Evolutionary conservation across 1,284 basidiomycete genomes (phyloP).

Genomic region (Austroboletus novae-zelandiae): DNA sequence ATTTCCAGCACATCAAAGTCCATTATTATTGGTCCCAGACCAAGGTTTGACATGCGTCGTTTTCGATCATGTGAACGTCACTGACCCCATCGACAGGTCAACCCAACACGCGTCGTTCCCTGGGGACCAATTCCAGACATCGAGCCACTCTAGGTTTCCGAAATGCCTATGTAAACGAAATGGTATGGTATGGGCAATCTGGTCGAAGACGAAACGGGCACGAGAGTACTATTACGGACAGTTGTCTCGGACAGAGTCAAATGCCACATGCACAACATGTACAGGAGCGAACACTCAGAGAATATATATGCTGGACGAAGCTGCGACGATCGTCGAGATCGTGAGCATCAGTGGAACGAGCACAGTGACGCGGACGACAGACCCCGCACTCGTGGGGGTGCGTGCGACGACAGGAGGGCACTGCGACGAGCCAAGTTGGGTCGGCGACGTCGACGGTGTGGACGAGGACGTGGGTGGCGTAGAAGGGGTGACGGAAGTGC

Average conservation of each 20-base stretch:
- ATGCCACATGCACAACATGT: not conserved
- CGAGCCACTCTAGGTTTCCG: constrained; percentile 48
- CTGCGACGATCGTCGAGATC: constrained; percentile 20
- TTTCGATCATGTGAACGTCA: not conserved
- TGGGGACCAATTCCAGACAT: constrained; percentile 72
- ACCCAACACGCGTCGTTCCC: constrained; percentile 73
- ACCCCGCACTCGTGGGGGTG: constrained; percentile 2
- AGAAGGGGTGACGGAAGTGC: not conserved
- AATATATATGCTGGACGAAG: constrained; percentile 19
- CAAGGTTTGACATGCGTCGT: constrained; percentile 34
- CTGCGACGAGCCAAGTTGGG: constrained; percentile 23
- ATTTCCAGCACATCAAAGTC: constrained; percentile 87
- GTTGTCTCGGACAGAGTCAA: constrained; percentile 3
- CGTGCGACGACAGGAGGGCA: constrained; percentile 16
- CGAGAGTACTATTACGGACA: constrained; percentile 7
- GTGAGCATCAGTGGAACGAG: constrained; percentile 14
- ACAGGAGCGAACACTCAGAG: constrained; percentile 11
- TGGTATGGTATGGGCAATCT: not conserved
- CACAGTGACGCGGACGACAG: not conserved
- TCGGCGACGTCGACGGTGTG: constrained; percentile 11
- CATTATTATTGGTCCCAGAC: constrained; percentile 81
- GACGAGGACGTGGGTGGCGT: not conserved
- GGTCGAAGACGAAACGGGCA: too few relatives aligned
- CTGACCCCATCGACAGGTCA: constrained; percentile 47
- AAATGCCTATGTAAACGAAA: not conserved